Conservation (phyloP, 768 basidiomycete species). For the Russula vinacea region DNA sequence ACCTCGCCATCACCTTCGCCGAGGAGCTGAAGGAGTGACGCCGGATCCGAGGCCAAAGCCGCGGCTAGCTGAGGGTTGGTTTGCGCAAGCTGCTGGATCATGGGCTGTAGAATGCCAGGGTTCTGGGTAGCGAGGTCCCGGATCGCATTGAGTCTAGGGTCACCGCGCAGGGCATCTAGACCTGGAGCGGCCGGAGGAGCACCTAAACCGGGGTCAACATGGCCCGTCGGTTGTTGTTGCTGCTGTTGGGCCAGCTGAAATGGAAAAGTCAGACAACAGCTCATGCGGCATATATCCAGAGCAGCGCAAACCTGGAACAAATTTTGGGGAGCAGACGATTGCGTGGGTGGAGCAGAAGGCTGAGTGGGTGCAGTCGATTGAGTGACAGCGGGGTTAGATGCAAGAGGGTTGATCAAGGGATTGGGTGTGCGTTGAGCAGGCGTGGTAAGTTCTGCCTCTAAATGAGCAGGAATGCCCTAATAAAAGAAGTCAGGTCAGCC, state of each 20-base stretch:
- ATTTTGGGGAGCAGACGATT: conserved; percentile 62
- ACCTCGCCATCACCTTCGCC: conserved; percentile 40
- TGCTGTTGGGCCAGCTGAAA: conserved; percentile 70
- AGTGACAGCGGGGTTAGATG: conserved; percentile 36
- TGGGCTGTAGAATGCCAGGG: conserved; percentile 69
- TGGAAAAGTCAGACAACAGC: not conserved
- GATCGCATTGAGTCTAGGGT: conserved; percentile 67
- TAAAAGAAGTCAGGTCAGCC: conserved; percentile 23
- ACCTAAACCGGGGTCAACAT: conserved; percentile 35
- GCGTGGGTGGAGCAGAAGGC: conserved; percentile 37
- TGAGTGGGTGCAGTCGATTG: conserved; percentile 38
- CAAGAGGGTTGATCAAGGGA: conserved; percentile 33
- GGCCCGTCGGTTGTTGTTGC: conserved; percentile 39
- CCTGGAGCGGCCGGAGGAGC: conserved; percentile 35
- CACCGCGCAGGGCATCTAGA: conserved; percentile 53
- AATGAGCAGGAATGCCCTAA: conserved; percentile 78
- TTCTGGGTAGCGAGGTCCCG: conserved; percentile 72
- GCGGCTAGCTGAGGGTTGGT: conserved; percentile 76
- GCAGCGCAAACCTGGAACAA: conserved; percentile 68
- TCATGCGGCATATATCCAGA: not conserved
- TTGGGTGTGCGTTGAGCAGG: conserved; percentile 36
- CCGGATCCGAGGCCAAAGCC: conserved; percentile 66
- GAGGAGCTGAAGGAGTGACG: conserved; percentile 61
- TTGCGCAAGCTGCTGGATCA: conserved; percentile 78
- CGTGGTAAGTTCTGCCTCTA: conserved; percentile 50